These are phyloP conservation scores for Glaciozyma martinii DNA, from an alignment of 768 basidiomycete genomes.

Conservation along the genomic window DNA sequence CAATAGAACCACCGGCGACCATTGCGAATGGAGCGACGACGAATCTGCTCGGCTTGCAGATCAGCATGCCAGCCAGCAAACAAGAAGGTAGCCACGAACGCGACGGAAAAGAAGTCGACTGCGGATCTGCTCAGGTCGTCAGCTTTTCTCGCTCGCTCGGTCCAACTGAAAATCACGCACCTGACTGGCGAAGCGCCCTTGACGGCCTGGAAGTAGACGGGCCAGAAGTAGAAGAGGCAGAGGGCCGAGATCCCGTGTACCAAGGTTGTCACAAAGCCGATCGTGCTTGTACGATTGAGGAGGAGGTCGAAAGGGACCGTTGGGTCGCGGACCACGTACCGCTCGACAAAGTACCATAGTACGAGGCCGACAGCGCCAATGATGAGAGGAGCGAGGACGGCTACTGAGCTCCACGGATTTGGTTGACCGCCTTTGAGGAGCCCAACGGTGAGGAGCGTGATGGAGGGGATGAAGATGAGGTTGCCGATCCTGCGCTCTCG, in stretches of 20 bases:
- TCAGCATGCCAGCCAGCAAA: constrained; percentile 35
- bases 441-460: constrained; percentile 27
- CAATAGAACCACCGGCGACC: constrained; percentile 40
- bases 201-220: constrained; percentile 43
- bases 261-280: constrained; percentile 40
- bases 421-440: constrained; percentile 21
- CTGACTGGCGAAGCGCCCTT: constrained; percentile 39
- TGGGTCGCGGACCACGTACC: constrained; percentile 44
- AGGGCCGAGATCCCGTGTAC: constrained; percentile 28
- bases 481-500: constrained; percentile 17
- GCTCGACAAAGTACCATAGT: constrained; percentile 50
- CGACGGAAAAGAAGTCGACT: constrained; percentile 38
- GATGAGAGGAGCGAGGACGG: constrained; percentile 44
- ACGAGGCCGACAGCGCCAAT: constrained; percentile 53
- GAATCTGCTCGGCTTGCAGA: neutral
- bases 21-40: constrained; percentile 1
- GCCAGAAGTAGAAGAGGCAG: neutral
- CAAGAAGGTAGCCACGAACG: constrained; percentile 41
- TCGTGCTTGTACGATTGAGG: constrained; percentile 40
- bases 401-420: constrained; percentile 43
- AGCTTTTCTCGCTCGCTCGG: too few relatives aligned
- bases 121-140: neutral
- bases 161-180: too few relatives aligned
- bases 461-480: constrained; percentile 41
- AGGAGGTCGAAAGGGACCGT: constrained; percentile 37